Evolutionary conservation across 2,329 filamentous ascomycete species (phyloP), one percentile per base, ranked within the genome.

Genomic region (Colletotrichum chrysophilum): DNA sequence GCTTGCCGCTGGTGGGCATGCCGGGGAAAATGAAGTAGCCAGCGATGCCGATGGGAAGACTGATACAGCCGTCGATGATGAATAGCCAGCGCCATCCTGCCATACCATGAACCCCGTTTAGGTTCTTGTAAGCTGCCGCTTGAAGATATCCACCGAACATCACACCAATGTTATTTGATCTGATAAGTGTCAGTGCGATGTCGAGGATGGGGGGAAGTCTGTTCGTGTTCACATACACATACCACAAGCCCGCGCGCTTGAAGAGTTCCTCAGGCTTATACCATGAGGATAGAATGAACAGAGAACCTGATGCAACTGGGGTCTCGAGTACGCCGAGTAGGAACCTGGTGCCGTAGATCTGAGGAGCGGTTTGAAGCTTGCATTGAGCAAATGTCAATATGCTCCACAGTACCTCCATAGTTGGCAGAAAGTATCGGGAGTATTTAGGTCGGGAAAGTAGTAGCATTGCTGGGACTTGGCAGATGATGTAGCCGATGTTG

Each of bases 11-110:
- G 16, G 83, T 81, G 0, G 84, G 84, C 18, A 87, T 83, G 0
- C 85, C 86, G 0, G 86, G 86, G 67, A 80, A 81, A 4, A 90
- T 85, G 8, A 90, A 70, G 75, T 86, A 90, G 0, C 89, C 89
- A 7, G 87, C 84, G 3, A 91, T 71, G 0, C 88, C 87, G 12
- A 91, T 85, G 0, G 89, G 89, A 4, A 91, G 82, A 1, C 87
- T 89, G 78, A 91, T 90, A 34, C 90, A 84, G 1, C 89, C 89
- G 68, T 91, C 89, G 30, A 91, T 90, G 13, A 91, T 87, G 66
- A 91, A 91, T 0, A 90, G 81, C 88, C 85, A 89, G 62, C 85
- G 81, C 88, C 88, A 90, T 0, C 89, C 89, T 0, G 86, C 81
- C 80, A 88, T 85, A 0, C 88, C 89, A 5, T 81, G 81, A 0